Evolutionary conservation across 2,329 filamentous ascomycete species (phyloP).

Genomic region (Orbilia blumenaviensis): DNA sequence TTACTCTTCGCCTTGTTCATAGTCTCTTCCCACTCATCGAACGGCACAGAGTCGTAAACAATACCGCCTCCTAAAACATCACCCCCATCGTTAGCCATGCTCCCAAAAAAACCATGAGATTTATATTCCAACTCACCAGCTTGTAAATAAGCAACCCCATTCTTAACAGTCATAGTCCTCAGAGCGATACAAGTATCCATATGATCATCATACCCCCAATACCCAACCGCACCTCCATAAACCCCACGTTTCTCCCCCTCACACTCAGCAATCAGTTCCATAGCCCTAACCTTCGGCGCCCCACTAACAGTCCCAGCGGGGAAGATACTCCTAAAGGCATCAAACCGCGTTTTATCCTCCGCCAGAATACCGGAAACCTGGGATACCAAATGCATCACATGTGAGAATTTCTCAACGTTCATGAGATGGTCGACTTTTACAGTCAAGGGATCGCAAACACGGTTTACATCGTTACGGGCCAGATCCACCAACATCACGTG

Average conservation of each 20-base stretch:
- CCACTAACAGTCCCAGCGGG: constrained; percentile 95
- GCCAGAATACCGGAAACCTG: constrained; percentile 93
- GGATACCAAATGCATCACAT: constrained; percentile 96
- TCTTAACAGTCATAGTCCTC: constrained; percentile 93
- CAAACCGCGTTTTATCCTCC: constrained; percentile 84
- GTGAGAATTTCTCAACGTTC: constrained; percentile 92
- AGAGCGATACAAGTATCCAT: constrained; percentile 72
- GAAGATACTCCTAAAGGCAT: constrained; percentile 96
- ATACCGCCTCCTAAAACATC: constrained; percentile 75
- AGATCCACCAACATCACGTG: constrained; percentile 98
- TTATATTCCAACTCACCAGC: constrained; percentile 62
- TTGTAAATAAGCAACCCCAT: constrained; percentile 90
- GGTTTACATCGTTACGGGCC: constrained; percentile 94
- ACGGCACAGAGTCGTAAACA: constrained; percentile 89
- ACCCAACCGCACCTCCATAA: constrained; percentile 95
- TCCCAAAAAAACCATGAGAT: not conserved
- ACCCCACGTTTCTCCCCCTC: constrained; percentile 93
- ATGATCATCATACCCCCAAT: constrained; percentile 86
- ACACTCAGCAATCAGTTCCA: constrained; percentile 95
- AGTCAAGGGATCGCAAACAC: constrained; percentile 87
- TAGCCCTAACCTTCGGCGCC: constrained; percentile 93
- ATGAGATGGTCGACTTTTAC: constrained; percentile 93
- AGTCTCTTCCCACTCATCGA: constrained; percentile 94
- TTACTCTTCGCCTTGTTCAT: constrained; percentile 95
- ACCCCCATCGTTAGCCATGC: not conserved